These are phyloP conservation scores for Pseudocercospora crystallina DNA, from an alignment of 2,329 filamentous ascomycete genomes.

Conservation along the genomic window DNA sequence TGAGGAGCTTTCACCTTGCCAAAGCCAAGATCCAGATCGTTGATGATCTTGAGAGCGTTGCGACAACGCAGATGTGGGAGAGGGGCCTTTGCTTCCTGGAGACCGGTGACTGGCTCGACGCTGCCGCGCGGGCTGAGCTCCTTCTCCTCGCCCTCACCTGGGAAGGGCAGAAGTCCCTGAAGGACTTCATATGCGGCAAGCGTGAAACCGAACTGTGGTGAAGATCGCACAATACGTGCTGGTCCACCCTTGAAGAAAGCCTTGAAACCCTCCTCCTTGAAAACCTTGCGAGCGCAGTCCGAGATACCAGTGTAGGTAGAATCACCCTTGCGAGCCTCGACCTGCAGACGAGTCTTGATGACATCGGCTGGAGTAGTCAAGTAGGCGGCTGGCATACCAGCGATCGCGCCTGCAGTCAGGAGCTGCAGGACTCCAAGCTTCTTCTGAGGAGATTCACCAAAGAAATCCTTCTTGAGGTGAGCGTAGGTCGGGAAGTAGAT, in stretches of 20 bases:
- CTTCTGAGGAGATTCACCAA: constrained; percentile 83
- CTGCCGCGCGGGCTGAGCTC: constrained; percentile 54
- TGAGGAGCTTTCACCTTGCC: constrained; percentile 61
- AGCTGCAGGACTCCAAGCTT: constrained; percentile 89
- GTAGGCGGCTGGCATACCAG: constrained; percentile 63
- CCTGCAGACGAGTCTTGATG: constrained; percentile 97
- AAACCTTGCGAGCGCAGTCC: constrained; percentile 81
- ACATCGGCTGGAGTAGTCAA: constrained; percentile 97
- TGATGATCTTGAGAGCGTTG: constrained; percentile 92
- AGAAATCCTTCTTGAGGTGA: constrained; percentile 90
- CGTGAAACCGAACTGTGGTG: constrained; percentile 97
- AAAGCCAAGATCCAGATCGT: constrained; percentile 92
- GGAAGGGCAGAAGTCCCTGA: constrained; percentile 76
- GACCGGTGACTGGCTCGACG: constrained; percentile 62
- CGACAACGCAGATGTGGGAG: constrained; percentile 71
- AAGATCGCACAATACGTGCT: constrained; percentile 90
- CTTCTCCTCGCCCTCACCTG: constrained; percentile 58
- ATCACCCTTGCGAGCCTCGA: constrained; percentile 95
- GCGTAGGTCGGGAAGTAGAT: constrained; percentile 98
- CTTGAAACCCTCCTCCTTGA: constrained; percentile 85
- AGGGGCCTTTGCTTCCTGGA: constrained; percentile 63
- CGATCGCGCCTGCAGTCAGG: constrained; percentile 87
- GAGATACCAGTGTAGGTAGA: constrained; percentile 81
- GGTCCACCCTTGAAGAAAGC: constrained; percentile 99
- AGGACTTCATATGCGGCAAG: constrained; percentile 92